Conservation (phyloP, 1,139 yeast species). For the Saccharomyces hybrid region DNA sequence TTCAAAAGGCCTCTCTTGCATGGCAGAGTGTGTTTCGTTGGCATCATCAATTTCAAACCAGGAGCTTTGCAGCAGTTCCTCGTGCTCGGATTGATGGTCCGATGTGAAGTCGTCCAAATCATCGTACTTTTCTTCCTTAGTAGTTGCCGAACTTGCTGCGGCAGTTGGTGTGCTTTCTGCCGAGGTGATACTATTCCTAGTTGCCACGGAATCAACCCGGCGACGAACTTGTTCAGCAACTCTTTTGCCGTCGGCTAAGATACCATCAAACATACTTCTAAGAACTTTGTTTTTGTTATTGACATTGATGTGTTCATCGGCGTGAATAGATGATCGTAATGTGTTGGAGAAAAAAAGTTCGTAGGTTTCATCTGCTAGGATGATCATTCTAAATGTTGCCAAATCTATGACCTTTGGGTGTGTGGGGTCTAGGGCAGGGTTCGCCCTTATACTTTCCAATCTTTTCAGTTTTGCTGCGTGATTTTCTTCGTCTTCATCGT, state of each 20-base stretch:
- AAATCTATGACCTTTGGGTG: constrained; percentile 69
- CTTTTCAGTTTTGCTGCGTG: constrained; percentile 28
- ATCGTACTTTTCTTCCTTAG: constrained; percentile 9
- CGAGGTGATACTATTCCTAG: constrained; percentile 21
- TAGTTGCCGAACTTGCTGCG: constrained; percentile 2
- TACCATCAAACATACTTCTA: constrained; percentile 84
- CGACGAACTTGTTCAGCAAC: constrained; percentile 84
- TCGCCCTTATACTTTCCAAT: constrained; percentile 45
- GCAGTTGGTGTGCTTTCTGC: constrained; percentile 7
- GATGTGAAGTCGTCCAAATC: constrained; percentile 14
- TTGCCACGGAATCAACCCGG: constrained; percentile 57
- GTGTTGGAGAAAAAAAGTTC: constrained; percentile 74
- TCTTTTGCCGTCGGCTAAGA: constrained; percentile 84
- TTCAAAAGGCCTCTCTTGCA: constrained; percentile 7
- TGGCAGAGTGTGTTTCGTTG: constrained; percentile 1
- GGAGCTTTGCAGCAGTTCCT: constrained; percentile 11
- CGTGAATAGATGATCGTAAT: constrained; percentile 57
- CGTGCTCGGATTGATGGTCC: constrained; percentile 13
- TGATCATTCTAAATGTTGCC: constrained; percentile 91
- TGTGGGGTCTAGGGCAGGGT: constrained; percentile 75
- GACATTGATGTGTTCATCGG: constrained; percentile 48
- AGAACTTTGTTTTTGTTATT: constrained; percentile 51
- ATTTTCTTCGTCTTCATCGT: constrained; percentile 20
- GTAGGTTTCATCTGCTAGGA: constrained; percentile 87
- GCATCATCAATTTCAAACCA: constrained; percentile 14